A percentile compares a stretch with the other conserved stretches of the same genome.
Evolutionary conservation across 2,329 filamentous ascomycete genomes (phyloP).

Genomic region (Sporothrix variecibatus): DNA sequence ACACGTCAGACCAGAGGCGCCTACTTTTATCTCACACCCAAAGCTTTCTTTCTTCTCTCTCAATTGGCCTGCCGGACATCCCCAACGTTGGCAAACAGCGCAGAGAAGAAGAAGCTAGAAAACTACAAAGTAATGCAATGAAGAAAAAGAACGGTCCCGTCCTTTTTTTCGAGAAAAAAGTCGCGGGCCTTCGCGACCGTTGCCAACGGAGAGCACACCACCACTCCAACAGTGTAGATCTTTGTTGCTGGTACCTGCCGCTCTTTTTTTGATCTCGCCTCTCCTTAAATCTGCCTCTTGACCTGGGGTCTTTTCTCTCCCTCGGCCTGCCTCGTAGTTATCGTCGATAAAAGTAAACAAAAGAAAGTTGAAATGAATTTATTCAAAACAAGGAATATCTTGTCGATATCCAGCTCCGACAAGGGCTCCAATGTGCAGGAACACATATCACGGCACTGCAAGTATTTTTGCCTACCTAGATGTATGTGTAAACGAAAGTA

Average conservation of each 20-base stretch:
- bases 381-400: neutral
- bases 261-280: neutral
- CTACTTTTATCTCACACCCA: neutral
- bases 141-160: constrained; percentile 5
- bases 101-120: neutral
- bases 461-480: neutral
- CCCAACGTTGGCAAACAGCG: neutral
- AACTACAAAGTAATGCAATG: constrained; percentile 14
- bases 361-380: neutral
- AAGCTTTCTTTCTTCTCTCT: neutral
- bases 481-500: neutral
- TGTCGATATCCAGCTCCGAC: neutral
- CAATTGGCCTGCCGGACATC: constrained; percentile 15
- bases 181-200: neutral
- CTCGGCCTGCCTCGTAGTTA: neutral
- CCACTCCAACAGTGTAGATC: neutral
- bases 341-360: neutral
- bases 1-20: constrained; percentile 12
- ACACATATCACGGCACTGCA: neutral
- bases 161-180: neutral
- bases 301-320: neutral
- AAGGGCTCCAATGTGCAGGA: neutral
- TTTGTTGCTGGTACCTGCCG: neutral
- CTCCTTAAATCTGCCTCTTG: neutral
- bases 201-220: neutral